Evolutionary conservation across 345 rosid species (phyloP), one percentile per base, ranked within the genome.

Genomic region (Triadica sebifera): DNA sequence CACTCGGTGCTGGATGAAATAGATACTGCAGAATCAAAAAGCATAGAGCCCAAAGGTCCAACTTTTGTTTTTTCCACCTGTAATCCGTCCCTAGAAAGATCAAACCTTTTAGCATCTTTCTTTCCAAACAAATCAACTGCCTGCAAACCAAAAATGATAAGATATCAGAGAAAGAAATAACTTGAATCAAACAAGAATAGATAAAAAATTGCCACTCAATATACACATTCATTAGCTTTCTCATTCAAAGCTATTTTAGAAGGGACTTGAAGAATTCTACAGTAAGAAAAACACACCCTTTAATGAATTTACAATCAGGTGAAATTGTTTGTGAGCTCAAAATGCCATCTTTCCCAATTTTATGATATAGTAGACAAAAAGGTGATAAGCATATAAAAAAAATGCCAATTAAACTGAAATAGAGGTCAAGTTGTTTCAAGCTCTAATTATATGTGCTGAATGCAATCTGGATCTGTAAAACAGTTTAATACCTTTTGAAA

Each of bases 11-110:
- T 91, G 71, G 87, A 86, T 45, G 91, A 91, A 79, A 95, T 72
- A 60, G 91, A 84, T 70, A 95, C 87, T 75, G 96, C 97, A 71
- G 99, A 95, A 81, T 92, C 98, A 80, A 93, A 93, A 81, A 91
- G 86, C 62, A 56, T 78, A 56, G 89, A 84, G 77, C 95, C 93
- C 71, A 95, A 84, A 72, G 99, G 99, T 65, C 98, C 98, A 81
- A 95, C 98, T 85, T 91, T 95, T 74, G 92, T 87, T 83, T 91
- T 95, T 76, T 89, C 88, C 47, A 86, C 94, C 50, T 66, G 51
- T 67, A 87, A 75, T 78, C 82, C 90, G 52, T 75, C 66, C 79
- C 80, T 82, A 25, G 94, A 77, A 73, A 95, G 98, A 85, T 92
- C 97, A 69, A 92, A 69, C 78, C 92, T 87, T 60, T 79, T 59